phyloP scores from a whole-genome alignment of 1,284 basidiomycete genomes.

The Austroboletus novae-zelandiae region DNA sequence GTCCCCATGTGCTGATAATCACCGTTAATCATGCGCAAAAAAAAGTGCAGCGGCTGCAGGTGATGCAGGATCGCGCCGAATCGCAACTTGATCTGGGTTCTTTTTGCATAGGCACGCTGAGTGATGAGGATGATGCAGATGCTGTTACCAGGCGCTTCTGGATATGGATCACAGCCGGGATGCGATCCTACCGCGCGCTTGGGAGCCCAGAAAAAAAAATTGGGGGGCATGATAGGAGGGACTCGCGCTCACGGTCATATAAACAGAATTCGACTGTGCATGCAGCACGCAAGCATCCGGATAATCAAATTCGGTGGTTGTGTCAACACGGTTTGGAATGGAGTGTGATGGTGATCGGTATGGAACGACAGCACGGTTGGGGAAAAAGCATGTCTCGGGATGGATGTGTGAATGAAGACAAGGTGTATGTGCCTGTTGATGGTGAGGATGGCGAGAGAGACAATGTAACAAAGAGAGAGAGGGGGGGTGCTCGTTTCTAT shows the following conservation, averaged over 20 bases:
- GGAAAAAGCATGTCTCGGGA: not conserved
- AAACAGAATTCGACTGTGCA: not conserved
- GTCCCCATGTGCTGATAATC: conserved; percentile 21
- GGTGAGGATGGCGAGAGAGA: not conserved
- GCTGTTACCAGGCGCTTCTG: conserved; percentile 1
- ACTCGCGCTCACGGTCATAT: conserved; percentile 16
- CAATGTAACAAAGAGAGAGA: conserved; percentile 9
- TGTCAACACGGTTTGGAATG: not conserved
- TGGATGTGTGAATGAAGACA: not conserved
- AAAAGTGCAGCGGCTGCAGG: not conserved
- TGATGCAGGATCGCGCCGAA: conserved; percentile 2
- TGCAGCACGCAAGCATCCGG: conserved; percentile 6
- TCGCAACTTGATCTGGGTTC: conserved; percentile 1
- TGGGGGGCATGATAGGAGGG: not conserved
- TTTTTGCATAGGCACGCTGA: not conserved
- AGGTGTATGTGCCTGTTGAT: conserved; percentile 3
- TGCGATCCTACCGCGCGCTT: not conserved
- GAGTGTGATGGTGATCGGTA: conserved; percentile 8
- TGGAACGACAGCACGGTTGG: conserved; percentile 2
- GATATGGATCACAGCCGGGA: not conserved
- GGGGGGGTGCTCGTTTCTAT: conserved; percentile 15
- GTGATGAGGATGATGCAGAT: not conserved
- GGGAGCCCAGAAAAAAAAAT: not conserved
- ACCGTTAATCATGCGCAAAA: conserved; percentile 22
- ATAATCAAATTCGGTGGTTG: conserved; percentile 18